Percentiles rank a stretch among this genome's conserved stretches.
Conservation (phyloP, 2,329 filamentous ascomycete species). For the Xylaria sp. region DNA sequence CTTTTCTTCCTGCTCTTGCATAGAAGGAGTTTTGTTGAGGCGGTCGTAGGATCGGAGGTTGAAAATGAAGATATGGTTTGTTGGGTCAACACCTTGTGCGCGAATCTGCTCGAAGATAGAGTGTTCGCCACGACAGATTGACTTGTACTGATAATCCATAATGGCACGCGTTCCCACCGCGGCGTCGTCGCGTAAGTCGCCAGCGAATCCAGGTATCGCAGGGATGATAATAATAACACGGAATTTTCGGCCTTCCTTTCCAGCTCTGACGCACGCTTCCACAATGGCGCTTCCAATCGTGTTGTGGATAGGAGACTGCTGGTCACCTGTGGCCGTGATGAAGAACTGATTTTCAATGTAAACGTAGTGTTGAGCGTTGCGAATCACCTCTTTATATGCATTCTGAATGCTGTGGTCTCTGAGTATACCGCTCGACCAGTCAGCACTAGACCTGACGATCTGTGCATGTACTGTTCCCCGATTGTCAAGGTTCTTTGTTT, state of each 20-base stretch:
- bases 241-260: constrained; percentile 87
- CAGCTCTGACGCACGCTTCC: constrained; percentile 84
- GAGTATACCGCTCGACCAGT: constrained; percentile 94
- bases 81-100: constrained; percentile 79
- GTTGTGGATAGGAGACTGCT: constrained; percentile 88
- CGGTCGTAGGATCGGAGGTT: constrained; percentile 94
- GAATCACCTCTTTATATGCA: constrained; percentile 85
- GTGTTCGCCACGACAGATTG: constrained; percentile 88
- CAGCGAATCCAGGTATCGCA: constrained; percentile 91
- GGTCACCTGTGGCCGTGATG: constrained; percentile 91
- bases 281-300: constrained; percentile 89
- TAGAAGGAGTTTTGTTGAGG: constrained; percentile 80
- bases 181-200: constrained; percentile 84
- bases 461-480: constrained; percentile 84
- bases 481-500: constrained; percentile 70
- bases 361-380: constrained; percentile 88
- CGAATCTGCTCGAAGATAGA: constrained; percentile 87
- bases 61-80: constrained; percentile 88
- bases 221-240: constrained; percentile 90
- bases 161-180: constrained; percentile 90
- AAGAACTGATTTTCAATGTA: constrained; percentile 99
- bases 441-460: constrained; percentile 86
- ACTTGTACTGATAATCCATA: constrained; percentile 99
- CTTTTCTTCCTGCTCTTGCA: constrained; percentile 80
- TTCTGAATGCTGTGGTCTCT: constrained; percentile 88